Base-by-base conservation (phyloP, 2,329 filamentous ascomycete genomes). In the Dactylellina sp. region DNA sequence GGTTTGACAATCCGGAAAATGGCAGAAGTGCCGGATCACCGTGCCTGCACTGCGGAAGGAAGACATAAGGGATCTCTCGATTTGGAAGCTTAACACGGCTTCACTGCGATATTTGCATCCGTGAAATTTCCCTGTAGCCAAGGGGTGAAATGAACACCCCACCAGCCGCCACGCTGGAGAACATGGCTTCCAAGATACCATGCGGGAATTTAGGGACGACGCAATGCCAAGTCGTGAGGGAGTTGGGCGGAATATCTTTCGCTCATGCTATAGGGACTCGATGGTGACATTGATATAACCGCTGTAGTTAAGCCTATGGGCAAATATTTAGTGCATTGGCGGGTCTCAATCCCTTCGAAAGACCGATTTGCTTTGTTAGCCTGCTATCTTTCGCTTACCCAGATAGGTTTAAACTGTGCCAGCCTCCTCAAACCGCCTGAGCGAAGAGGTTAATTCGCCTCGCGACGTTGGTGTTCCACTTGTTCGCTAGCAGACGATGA, bases 151-250 rank as follows among this genome's bases (percentile, higher is more conserved):
- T 24, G 22, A 55, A 32, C 42, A 28, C 35, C 42, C 22, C 40
- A 55, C 39, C 28, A 40, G 9, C 22, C 40, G 46, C 39, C 28
- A 40, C 11, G 14, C 16, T 57, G 20, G 28, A 59, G 49, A n/a
- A 35, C 64, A 61, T 55, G 47, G 56, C 44, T 47, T 61, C 39
- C 55, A 62, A 40, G 64, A 20, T 55, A 62, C 35, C 22, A 28
- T 62, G 64, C 64, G 64, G 64, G 64, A 70, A 70, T 70, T 70
- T 70, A 62, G 64, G 64, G 59, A 70, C 24, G 55, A 50, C 53
- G 20, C 35, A 60, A 52, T 59, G 40, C 56, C 18, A n/a, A 22
- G 53, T 3, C 18, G 28, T 40, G 39, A 20, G 39, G 12, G 16
- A 32, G 28, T 50, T 37, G 4, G 39, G 39, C 40, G 16, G 25